These are phyloP conservation scores for Nigrospora sphaerica DNA, from an alignment of 2,329 filamentous ascomycete genomes.

Conservation along the genomic window DNA sequence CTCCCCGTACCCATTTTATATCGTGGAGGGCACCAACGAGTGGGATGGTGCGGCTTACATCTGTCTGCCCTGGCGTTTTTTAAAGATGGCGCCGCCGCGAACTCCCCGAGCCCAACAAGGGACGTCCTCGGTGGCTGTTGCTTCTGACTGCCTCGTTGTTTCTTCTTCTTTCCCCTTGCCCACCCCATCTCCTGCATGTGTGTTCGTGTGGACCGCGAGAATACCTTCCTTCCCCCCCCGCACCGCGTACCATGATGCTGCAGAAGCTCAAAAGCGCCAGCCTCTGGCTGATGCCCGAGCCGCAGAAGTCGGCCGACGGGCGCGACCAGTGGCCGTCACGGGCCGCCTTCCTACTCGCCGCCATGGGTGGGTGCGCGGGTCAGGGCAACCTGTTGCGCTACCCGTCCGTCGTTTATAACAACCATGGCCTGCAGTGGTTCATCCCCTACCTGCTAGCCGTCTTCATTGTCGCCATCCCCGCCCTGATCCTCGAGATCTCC, in stretches of 20 bases:
- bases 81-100: no score
- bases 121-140: no score
- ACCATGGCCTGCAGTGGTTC: slow-evolving; percentile 54
- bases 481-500: slow-evolving; percentile 52
- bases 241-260: background rate
- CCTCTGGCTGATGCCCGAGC: slow-evolving; percentile 26
- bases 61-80: no score
- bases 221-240: no score
- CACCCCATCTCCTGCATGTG: no score
- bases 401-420: slow-evolving; percentile 53
- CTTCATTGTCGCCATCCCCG: slow-evolving; percentile 48
- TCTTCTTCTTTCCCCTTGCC: no score
- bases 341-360: slow-evolving; percentile 47
- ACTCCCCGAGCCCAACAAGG: no score
- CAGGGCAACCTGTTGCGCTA: slow-evolving; percentile 53
- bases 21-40: no score
- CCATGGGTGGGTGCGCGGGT: slow-evolving; percentile 51
- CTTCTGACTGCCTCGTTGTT: no score
- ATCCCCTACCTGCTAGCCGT: slow-evolving; percentile 49
- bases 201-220: no score
- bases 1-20: no score
- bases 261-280: slow-evolving; percentile 16
- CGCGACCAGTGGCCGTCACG: slow-evolving; percentile 49
- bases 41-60: no score
- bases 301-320: slow-evolving; percentile 27